Conservation (phyloP, 208 protist species). For the Trypanosoma cruzi region DNA sequence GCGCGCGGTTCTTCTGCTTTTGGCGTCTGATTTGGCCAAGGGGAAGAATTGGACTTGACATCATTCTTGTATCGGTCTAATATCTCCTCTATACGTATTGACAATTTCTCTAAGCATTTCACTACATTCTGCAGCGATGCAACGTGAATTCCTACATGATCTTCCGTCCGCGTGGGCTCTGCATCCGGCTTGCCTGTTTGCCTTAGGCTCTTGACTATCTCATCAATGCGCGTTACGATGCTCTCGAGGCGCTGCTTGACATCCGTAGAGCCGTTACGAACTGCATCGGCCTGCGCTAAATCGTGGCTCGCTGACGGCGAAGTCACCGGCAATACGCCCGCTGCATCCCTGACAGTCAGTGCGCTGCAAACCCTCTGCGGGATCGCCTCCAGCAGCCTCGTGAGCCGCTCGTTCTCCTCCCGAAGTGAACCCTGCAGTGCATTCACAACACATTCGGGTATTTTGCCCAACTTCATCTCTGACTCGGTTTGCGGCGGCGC, state of each 20-base stretch:
- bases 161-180: neutral
- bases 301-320: too few species aligned
- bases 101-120: constrained; percentile 12
- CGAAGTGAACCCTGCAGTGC: neutral
- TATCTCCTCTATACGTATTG: constrained; percentile 1
- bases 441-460: constrained; percentile 1
- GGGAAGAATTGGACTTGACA: neutral
- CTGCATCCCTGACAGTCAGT: constrained; percentile 3
- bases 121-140: constrained; percentile 8
- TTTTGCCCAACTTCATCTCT: neutral
- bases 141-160: neutral
- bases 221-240: constrained; percentile 6
- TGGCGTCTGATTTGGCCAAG: neutral
- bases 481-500: neutral
- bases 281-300: too few species aligned
- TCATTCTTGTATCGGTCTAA: neutral
- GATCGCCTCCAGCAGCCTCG: constrained; percentile 37
- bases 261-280: neutral
- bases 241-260: constrained; percentile 2
- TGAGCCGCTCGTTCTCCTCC: constrained; percentile 24
- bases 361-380: constrained; percentile 29
- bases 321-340: too few species aligned
- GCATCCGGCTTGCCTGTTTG: neutral
- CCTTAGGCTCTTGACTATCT: neutral
- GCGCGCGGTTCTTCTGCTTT: neutral